A percentile compares a stretch with the other conserved stretches of the same genome.
These are phyloP conservation scores for Basipetospora chlamydospora DNA, from an alignment of 2,329 filamentous ascomycete species.

Conservation along the genomic window DNA sequence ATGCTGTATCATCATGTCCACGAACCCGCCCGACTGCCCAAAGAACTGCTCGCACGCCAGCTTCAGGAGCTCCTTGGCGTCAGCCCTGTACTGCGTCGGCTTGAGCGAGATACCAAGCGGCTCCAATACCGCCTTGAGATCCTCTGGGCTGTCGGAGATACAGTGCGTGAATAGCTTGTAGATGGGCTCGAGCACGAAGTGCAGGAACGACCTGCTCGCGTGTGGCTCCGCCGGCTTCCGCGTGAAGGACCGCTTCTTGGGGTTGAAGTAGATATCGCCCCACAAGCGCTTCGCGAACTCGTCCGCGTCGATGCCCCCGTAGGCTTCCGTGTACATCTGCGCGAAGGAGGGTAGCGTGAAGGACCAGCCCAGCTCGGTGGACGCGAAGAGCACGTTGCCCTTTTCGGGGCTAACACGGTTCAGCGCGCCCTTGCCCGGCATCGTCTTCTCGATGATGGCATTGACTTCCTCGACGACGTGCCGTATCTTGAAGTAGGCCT, in stretches of 20 bases:
- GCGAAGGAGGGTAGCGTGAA: conserved; percentile 91
- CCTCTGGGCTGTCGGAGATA: conserved; percentile 76
- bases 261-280: conserved; percentile 96
- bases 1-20: conserved; percentile 88
- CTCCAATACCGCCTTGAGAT: conserved; percentile 64
- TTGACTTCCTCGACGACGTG: conserved; percentile 98
- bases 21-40: conserved; percentile 74
- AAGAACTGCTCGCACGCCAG: conserved; percentile 94
- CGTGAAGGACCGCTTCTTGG: conserved; percentile 77
- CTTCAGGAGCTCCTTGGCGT: conserved; percentile 78
- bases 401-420: conserved; percentile 84
- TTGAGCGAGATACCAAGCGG: conserved; percentile 76
- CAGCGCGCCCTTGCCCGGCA: conserved; percentile 66
- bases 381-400: conserved; percentile 95
- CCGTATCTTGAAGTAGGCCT: conserved; percentile 98
- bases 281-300: conserved; percentile 80
- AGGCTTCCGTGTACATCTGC: conserved; percentile 88
- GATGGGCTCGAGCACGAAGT: conserved; percentile 90
- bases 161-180: conserved; percentile 97
- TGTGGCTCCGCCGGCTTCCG: conserved; percentile 70
- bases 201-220: conserved; percentile 75
- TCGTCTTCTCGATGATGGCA: conserved; percentile 76
- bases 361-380: conserved; percentile 88
- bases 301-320: conserved; percentile 62
- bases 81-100: conserved; percentile 79